Conservation (phyloP, 257 asterid species). For the Capsicum pubescens region DNA sequence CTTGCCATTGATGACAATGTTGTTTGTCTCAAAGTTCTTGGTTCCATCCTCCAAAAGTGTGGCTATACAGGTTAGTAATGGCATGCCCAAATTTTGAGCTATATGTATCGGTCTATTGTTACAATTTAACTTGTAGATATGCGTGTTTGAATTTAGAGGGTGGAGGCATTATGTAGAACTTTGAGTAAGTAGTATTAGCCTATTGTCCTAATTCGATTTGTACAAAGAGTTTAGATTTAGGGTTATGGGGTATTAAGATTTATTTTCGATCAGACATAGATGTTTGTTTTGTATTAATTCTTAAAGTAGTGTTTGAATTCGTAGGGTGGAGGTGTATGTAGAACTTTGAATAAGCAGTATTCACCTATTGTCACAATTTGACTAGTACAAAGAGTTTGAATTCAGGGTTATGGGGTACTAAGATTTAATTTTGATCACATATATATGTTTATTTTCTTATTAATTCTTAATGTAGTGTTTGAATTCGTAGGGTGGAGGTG, state of each 20-base stretch:
- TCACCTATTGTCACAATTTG: neutral
- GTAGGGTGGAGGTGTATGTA: neutral
- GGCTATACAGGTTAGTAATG: constrained; percentile 31
- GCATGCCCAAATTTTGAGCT: neutral
- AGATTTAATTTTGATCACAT: too few relatives aligned
- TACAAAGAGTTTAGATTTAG: too few relatives aligned
- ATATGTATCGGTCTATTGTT: neutral
- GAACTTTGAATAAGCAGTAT: neutral
- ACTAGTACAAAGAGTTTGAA: neutral
- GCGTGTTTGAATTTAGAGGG: neutral
- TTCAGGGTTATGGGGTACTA: neutral
- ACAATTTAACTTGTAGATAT: neutral
- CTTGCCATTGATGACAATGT: constrained; percentile 34
- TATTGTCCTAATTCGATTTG: neutral
- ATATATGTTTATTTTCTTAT: too few relatives aligned
- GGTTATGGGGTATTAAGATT: too few relatives aligned
- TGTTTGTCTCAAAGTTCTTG: constrained; percentile 26
- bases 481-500: too few relatives aligned
- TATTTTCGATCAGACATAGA: too few relatives aligned
- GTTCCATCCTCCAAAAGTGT: constrained; percentile 27
- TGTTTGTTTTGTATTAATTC: too few relatives aligned
- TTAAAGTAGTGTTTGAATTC: too few relatives aligned
- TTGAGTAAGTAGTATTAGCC: too few relatives aligned
- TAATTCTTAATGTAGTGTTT: too few relatives aligned
- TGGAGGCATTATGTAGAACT: too few relatives aligned